Evolutionary conservation across 176 grass and related monocot species (phyloP).

Genomic region (Ensete glaucum): DNA sequence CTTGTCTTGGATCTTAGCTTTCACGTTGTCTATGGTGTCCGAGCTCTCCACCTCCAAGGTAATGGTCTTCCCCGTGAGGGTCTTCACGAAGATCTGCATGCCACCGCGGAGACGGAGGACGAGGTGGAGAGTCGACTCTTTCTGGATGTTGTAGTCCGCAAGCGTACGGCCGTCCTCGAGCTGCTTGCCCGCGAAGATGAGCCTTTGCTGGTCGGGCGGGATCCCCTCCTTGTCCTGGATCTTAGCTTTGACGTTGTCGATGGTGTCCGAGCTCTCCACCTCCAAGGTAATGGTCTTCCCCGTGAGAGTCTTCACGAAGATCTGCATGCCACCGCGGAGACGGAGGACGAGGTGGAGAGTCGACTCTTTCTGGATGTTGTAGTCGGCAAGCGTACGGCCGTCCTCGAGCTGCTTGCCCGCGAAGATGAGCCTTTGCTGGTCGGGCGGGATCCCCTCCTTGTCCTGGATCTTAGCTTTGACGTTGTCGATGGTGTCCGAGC

Average conservation of each 20-base stretch:
- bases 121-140: constrained; percentile 63
- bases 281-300: constrained; percentile 52
- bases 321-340: constrained; percentile 35
- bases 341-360: constrained; percentile 52
- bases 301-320: constrained; percentile 10
- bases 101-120: constrained; percentile 28
- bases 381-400: constrained; percentile 41
- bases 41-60: too few relatives aligned
- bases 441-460: constrained; percentile 61
- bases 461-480: constrained; percentile 72
- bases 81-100: constrained; percentile 99
- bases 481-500: constrained; percentile 21
- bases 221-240: constrained; percentile 83
- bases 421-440: constrained; percentile 46
- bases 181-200: constrained; percentile 61
- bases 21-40: too few relatives aligned
- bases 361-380: constrained; percentile 74
- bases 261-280: constrained; percentile 53
- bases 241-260: constrained; percentile 63
- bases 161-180: constrained; percentile 63
- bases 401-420: constrained; percentile 65
- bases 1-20: too few relatives aligned
- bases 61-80: constrained; percentile 85
- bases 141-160: constrained; percentile 59
- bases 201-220: constrained; percentile 54